Percentiles rank a stretch among this genome's conserved stretches.
Evolutionary conservation across 441 rosid species (phyloP).

Genomic region (Omphalea diandra): DNA sequence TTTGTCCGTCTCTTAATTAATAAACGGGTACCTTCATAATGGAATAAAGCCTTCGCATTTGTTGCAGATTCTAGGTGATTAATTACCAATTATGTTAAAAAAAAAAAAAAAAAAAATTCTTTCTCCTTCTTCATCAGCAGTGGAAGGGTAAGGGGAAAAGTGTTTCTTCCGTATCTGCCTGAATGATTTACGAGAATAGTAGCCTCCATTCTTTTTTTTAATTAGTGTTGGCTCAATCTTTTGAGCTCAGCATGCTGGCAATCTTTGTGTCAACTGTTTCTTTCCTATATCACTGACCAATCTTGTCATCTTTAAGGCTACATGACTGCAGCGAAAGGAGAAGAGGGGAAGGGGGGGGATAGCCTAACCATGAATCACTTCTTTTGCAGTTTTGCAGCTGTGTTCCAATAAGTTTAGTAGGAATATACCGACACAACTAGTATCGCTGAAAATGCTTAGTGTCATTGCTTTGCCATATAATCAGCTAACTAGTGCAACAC

Average conservation of each 20-base stretch:
- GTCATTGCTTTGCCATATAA: conserved; percentile 82
- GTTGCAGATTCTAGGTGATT: conserved; percentile 2
- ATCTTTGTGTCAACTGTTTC: neutral
- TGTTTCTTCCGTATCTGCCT: no score
- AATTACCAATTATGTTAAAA: neutral
- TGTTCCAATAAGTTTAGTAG: conserved; percentile 86
- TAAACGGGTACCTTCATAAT: neutral
- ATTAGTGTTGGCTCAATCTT: neutral
- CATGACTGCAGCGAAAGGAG: neutral
- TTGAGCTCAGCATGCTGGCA: neutral
- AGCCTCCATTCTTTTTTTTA: no score
- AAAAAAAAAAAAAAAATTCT: no score
- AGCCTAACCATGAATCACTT: neutral
- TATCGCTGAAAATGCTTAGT: conserved; percentile 63
- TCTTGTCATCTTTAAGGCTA: neutral
- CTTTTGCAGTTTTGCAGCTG: conserved; percentile 73
- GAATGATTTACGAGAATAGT: no score
- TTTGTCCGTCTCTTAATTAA: neutral
- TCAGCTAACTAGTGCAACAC: conserved; percentile 75
- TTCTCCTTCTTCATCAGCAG: no score
- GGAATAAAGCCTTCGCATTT: neutral
- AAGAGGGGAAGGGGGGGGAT: no score
- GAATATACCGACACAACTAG: conserved; percentile 72
- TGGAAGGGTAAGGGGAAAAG: no score
- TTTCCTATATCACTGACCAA: neutral